Evolutionary conservation across 495 filamentous ascomycete species (phyloP).

Genomic region (Echria macrotheca): DNA sequence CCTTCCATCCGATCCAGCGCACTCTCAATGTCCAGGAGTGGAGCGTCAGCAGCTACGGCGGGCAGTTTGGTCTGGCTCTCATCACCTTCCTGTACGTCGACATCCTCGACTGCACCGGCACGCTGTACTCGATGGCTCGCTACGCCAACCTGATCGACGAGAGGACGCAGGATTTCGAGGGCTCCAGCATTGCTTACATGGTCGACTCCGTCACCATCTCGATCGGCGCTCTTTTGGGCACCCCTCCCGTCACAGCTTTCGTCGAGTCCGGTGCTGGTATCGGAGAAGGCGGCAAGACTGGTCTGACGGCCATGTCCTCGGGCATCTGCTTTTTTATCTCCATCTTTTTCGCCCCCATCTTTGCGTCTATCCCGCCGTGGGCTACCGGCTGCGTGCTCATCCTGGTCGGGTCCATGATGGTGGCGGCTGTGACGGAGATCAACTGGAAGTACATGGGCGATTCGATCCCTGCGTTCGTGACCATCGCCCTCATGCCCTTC

Average conservation of each 20-base stretch:
- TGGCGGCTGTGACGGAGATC: conserved; percentile 65
- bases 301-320: conserved; percentile 70
- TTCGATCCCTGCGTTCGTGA: conserved; percentile 72
- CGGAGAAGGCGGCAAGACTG: conserved; percentile 74
- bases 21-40: conserved; percentile 63
- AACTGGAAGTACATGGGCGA: conserved; percentile 80
- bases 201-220: conserved; percentile 73
- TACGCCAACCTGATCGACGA: conserved; percentile 71
- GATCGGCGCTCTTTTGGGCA: conserved; percentile 69
- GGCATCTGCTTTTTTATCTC: conserved; percentile 80
- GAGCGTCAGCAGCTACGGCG: conserved; percentile 55
- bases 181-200: conserved; percentile 61
- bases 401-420: conserved; percentile 78
- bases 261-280: conserved; percentile 81
- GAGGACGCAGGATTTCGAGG: conserved; percentile 70
- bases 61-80: conserved; percentile 69
- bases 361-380: conserved; percentile 79
- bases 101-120: conserved; percentile 72
- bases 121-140: conserved; percentile 76
- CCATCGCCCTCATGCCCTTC: conserved; percentile 80
- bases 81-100: conserved; percentile 85
- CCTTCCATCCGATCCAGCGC: conserved; percentile 67
- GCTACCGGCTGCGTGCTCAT: conserved; percentile 78
- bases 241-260: conserved; percentile 73
- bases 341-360: conserved; percentile 82